Evolutionary conservation across 768 basidiomycete species (phyloP), one percentile per base, ranked within the genome.

Genomic region (Lentinula guzmanii): DNA sequence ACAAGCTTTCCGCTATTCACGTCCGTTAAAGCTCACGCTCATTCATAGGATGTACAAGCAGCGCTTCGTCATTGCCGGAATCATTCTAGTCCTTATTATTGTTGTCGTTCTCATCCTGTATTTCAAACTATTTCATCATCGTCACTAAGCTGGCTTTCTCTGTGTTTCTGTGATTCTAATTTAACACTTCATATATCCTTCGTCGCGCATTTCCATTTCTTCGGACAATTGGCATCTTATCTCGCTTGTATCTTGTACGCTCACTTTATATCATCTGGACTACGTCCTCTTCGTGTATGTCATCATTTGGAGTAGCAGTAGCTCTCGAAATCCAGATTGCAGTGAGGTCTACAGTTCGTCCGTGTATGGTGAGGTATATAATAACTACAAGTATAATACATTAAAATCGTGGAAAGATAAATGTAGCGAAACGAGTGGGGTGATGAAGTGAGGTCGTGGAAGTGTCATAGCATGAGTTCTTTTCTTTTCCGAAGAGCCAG

Each of bases 1-100:
- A 18, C 39, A 41, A 41, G 10, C 18, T 15, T 51, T 59, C 60
- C 1, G 5, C 18, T 41, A 18, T 59, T 37, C 45, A 45, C 0
- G 10, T 39, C 7, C 46, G 46, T 48, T 21, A 7, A 28, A 8
- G 18, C 58, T 31, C 5, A 39, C 1, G n/a, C 51, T 4, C 46
- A n/a, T 41, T 59, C 42, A 21, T 50, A 96, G 95, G 73, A 94
- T 94, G 91, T 90, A 95, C 71, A 90, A 92, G 70, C 94, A 98
- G 65, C 87, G 90, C 51, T 77, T 92, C 62, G 80, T 95, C 41
- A 88, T 92, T 8, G 86, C 77, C 43, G 85, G 77, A 13, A 94
- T 97, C 70, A 86, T 90, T 35, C 79, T 79, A 45, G 85, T 96
- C 52, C 86, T 97, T 60, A 81, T 93, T 52, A 66, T 90, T 7